Conservation (phyloP, 2,329 filamentous ascomycete genomes). For the Aspergillus felis region DNA sequence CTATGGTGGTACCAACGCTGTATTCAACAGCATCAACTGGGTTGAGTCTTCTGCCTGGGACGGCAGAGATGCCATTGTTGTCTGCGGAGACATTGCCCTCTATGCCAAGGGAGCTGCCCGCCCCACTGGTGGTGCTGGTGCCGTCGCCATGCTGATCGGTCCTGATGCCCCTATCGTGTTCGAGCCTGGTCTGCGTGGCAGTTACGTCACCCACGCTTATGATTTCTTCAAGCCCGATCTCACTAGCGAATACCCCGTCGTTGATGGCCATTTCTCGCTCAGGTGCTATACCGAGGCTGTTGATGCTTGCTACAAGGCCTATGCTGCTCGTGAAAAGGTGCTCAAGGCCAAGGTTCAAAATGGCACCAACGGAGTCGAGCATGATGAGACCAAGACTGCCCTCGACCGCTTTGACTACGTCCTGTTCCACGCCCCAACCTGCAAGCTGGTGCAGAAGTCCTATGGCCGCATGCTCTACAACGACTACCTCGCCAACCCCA, state of each 20-base stretch:
- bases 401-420: conserved; percentile 82
- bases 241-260: conserved; percentile 80
- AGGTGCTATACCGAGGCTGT: conserved; percentile 79
- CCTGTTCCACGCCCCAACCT: conserved; percentile 78
- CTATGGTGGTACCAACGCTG: conserved; percentile 80
- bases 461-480: conserved; percentile 82
- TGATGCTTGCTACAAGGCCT: conserved; percentile 76
- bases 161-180: conserved; percentile 72
- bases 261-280: conserved; percentile 78
- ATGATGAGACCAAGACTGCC: conserved; percentile 53
- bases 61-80: conserved; percentile 73
- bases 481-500: conserved; percentile 71
- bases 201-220: conserved; percentile 79
- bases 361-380: conserved; percentile 45
- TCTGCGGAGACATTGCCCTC: conserved; percentile 78
- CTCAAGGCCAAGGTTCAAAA: conserved; percentile 47
- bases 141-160: conserved; percentile 73
- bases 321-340: conserved; percentile 67
- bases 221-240: conserved; percentile 90
- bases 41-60: conserved; percentile 84
- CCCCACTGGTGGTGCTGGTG: conserved; percentile 75
- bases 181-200: conserved; percentile 74
- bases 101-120: conserved; percentile 81
- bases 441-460: conserved; percentile 83
- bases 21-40: conserved; percentile 83